Evolutionary conservation across 345 rosid species (phyloP), one percentile per base, ranked within the genome.

Genomic region (Sonneratia alba): DNA sequence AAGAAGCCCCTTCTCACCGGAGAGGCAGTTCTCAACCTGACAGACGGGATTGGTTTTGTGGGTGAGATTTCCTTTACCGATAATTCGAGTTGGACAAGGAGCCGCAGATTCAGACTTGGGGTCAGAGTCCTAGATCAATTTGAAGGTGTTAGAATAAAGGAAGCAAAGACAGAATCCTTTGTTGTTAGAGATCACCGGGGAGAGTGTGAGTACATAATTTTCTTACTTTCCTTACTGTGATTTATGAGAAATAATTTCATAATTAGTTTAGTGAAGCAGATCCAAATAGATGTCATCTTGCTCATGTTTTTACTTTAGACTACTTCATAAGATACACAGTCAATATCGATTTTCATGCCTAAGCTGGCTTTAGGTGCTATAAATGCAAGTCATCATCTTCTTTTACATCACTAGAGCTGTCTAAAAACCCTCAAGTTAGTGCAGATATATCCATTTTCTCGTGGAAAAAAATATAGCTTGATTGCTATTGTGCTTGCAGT

Each of bases 41-140:
- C 81, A 36, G 90, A 89, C 51, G 99, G 99, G 34, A 72, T 86
- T 36, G 85, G 90, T 59, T 77, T 73, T 22, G 81, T 86, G 76
- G 86, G 87, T 77, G 99, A 92, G 73, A 79, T 95, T 78, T 84
- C 97, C 27, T 90, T 95, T 75, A 85, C 97, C 22, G 99, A 95
- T 84, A 95, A 95, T 82, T 95, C 99, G 73, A 92, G 99, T 86
- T 95, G 99, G 97, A 95, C 99, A 40, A 90, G 99, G 77, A 95
- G 99, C 85, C 92, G 99, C 66, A 88, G 86, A 74, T 95, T 95
- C 86, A 89, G 94, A 74, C 85, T 95, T 71, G 99, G 96, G 70
- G 97, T 88, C 49, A 83, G 92, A 79, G 85, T 84, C 66, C 82
- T 90, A 62, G 97, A 92, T 76, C 80, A 75, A 32, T 87, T 79